Base-by-base conservation (phyloP, 2,329 filamentous ascomycete species). In the Colletotrichum theobromicola region DNA sequence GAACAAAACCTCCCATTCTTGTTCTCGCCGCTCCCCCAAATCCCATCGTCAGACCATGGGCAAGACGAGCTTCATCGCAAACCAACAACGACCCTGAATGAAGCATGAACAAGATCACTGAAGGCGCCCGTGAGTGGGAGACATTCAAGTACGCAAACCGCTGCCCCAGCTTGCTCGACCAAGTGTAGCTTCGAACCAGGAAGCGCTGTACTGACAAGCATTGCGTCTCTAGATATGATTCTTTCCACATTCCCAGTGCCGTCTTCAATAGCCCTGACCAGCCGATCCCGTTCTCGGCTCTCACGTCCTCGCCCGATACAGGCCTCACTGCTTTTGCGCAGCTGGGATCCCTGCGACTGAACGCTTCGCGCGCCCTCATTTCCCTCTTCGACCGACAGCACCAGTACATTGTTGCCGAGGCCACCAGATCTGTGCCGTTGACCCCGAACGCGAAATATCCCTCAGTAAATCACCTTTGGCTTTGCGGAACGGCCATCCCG, bases 321-420 rank as follows among this genome's bases (percentile, higher is more conserved):
- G 80, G 81, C 65, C 82, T 91, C 58, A 89, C 87, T 2, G 85
- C 86, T 7, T 85, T 90, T 66, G 88, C 88, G 24, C 87, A 90
- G 77, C 83, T 90, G 6, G 88, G 83, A 2, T 82, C 85, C 7
- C 79, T 85, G 67, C 84, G 85, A 16, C 80, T 89, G 5, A 81
- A 84, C 35, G 62, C 74, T 5, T 72, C 75, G 24, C 84, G 88
- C 34, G 81, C 84, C 18, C 77, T 90, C 26, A 83, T 91, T 62
- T 90, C 88, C 2, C 80, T 91, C 21, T 90, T 91, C 74, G 88
- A 89, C 75, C 80, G 79, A 6, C 81, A 82, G 6, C 78, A 84
- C 60, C 88, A 91, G 74, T 85, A 89, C 75, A 80, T 90, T 24
- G 80, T 90, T 18, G 88, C 88, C 67, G 89, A 90, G 75, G 87